These are phyloP conservation scores for Uronychia setigera DNA, from an alignment of 73 alveolate species.

Conservation along the genomic window DNA sequence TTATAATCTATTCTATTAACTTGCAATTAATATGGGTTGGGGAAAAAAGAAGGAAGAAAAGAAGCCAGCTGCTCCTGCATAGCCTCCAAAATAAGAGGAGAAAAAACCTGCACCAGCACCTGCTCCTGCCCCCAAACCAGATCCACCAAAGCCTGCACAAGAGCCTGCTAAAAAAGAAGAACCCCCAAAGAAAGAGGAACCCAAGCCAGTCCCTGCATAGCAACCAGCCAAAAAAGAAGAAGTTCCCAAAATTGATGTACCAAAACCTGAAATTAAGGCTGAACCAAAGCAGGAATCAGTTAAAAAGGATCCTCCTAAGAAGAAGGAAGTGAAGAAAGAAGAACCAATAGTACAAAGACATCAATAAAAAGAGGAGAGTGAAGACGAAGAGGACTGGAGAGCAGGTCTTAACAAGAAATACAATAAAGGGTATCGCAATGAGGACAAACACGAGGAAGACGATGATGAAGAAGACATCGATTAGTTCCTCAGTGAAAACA, in stretches of 20 bases:
- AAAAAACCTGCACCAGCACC: no score
- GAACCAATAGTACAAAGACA: no score
- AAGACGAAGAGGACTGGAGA: background rate
- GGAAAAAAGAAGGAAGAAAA: background rate
- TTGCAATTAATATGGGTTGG: background rate
- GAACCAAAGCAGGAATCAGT: background rate
- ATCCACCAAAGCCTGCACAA: background rate
- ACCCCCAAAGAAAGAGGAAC: background rate
- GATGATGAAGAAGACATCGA: conserved; percentile 17
- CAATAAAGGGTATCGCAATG: background rate
- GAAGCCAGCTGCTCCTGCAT: background rate
- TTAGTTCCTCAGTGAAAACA: conserved; percentile 29
- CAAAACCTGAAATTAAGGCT: background rate
- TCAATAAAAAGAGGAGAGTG: no score
- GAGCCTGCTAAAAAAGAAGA: background rate
- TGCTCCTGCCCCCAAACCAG: background rate
- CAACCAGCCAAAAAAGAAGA: background rate
- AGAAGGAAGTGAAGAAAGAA: no score
- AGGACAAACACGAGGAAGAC: background rate
- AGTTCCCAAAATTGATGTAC: background rate
- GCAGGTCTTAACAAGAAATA: background rate
- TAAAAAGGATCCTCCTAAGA: background rate
- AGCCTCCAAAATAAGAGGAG: background rate
- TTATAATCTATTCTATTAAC: background rate
- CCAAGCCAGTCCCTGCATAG: background rate